Evolutionary conservation across 345 rosid genomes (phyloP).

Genomic region (Conringia planisiliqua): DNA sequence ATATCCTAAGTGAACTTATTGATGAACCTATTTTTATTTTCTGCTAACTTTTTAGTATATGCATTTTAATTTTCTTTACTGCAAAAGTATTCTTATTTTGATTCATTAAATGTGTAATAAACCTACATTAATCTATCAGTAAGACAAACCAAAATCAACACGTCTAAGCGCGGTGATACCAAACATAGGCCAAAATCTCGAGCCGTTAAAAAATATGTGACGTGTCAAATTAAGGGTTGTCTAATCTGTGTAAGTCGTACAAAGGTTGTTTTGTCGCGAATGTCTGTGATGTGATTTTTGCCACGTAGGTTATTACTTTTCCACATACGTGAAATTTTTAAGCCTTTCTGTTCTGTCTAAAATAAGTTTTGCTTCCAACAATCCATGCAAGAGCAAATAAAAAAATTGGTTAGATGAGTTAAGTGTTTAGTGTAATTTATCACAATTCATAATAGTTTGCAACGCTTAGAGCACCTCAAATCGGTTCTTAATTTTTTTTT

Average conservation of each 20-base stretch:
- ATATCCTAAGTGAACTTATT: too few species aligned
- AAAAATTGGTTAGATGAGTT: too few species aligned
- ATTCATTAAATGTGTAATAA: neutral
- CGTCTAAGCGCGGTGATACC: neutral
- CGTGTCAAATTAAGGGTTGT: too few species aligned
- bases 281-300: neutral
- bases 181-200: neutral
- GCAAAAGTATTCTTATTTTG: neutral
- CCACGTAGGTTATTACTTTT: constrained; percentile 12
- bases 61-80: neutral
- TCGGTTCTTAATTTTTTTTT: too few species aligned
- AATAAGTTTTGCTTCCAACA: constrained; percentile 25
- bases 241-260: neutral
- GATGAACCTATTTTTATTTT: too few species aligned
- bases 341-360: neutral
- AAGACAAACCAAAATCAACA: neutral
- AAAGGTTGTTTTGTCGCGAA: neutral
- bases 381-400: constrained; percentile 21
- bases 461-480: too few species aligned
- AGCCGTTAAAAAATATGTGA: neutral
- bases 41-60: neutral
- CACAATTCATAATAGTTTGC: too few species aligned
- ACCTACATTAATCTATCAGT: neutral
- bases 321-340: constrained; percentile 6
- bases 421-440: too few species aligned